These are phyloP conservation scores for Fusarium aywerte DNA, from an alignment of 2,329 filamentous ascomycete species.

Conservation along the genomic window DNA sequence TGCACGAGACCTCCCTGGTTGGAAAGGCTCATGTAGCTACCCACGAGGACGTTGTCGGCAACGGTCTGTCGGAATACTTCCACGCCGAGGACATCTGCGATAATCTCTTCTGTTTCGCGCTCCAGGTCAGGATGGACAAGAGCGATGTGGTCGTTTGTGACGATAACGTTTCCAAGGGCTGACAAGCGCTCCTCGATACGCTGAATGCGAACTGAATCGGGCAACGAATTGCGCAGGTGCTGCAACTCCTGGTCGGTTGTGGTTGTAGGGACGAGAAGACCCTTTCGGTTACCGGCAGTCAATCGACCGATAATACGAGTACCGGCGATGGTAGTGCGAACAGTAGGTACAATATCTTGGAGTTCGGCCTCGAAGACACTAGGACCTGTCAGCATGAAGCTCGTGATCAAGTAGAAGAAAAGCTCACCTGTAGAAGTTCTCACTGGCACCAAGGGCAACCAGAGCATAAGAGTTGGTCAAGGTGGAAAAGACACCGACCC, in stretches of 20 bases:
- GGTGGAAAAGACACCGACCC: conserved; percentile 95
- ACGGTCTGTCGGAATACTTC: conserved; percentile 95
- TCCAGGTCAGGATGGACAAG: conserved; percentile 96
- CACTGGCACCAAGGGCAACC: conserved; percentile 91
- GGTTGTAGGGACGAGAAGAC: conserved; percentile 92
- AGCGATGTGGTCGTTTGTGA: conserved; percentile 95
- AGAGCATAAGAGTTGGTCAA: conserved; percentile 98
- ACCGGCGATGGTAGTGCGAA: conserved; percentile 94
- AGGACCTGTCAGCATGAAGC: conserved; percentile 8
- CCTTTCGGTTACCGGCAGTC: conserved; percentile 96
- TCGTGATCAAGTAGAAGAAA: background rate
- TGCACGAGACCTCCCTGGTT: conserved; percentile 98
- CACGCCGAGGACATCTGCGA: conserved; percentile 90
- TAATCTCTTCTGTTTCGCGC: conserved; percentile 98
- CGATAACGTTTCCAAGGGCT: conserved; percentile 96
- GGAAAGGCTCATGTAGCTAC: conserved; percentile 94
- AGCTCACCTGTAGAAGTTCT: conserved; percentile 93
- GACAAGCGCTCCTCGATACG: conserved; percentile 97
- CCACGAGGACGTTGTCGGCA: conserved; percentile 95
- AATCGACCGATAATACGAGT: conserved; percentile 95
- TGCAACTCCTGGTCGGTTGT: conserved; percentile 98
- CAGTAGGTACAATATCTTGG: conserved; percentile 96
- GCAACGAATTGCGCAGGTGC: conserved; percentile 94
- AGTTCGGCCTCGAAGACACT: conserved; percentile 98
- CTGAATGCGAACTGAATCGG: conserved; percentile 92